Conservation (phyloP, 1,139 yeast genomes). For the Kodamaea arcana region DNA sequence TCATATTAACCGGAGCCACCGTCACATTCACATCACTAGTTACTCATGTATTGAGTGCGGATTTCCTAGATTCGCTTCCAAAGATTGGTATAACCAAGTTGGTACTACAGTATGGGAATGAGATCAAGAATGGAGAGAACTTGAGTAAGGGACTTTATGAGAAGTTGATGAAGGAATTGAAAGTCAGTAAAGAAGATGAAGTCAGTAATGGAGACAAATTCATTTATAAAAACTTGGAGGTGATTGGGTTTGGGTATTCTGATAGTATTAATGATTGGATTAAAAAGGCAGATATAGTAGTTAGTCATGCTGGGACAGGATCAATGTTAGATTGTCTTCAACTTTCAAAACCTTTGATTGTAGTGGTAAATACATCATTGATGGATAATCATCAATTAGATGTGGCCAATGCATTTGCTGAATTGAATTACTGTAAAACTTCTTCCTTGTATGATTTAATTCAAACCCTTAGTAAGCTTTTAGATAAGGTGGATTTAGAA, state of each 20-base stretch:
- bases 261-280: conserved; percentile 38
- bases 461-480: neutral
- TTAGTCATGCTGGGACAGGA: conserved; percentile 95
- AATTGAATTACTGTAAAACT: conserved; percentile 11
- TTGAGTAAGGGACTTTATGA: conserved; percentile 24
- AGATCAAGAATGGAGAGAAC: conserved; percentile 23
- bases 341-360: conserved; percentile 53
- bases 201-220: no score
- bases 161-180: conserved; percentile 4
- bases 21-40: conserved; percentile 67
- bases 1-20: conserved; percentile 84
- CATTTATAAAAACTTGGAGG: neutral
- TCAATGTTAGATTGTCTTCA: conserved; percentile 78
- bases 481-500: neutral
- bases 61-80: conserved; percentile 33
- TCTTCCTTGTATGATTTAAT: neutral
- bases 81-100: conserved; percentile 36
- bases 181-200: no score
- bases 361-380: conserved; percentile 62
- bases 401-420: conserved; percentile 58
- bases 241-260: conserved; percentile 47
- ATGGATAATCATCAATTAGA: conserved; percentile 89
- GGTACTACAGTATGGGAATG: conserved; percentile 70
- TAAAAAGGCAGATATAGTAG: conserved; percentile 47
- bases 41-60: conserved; percentile 27